Base-by-base conservation (phyloP, 2,329 filamentous ascomycete species). In the Monosporascus sp. region DNA sequence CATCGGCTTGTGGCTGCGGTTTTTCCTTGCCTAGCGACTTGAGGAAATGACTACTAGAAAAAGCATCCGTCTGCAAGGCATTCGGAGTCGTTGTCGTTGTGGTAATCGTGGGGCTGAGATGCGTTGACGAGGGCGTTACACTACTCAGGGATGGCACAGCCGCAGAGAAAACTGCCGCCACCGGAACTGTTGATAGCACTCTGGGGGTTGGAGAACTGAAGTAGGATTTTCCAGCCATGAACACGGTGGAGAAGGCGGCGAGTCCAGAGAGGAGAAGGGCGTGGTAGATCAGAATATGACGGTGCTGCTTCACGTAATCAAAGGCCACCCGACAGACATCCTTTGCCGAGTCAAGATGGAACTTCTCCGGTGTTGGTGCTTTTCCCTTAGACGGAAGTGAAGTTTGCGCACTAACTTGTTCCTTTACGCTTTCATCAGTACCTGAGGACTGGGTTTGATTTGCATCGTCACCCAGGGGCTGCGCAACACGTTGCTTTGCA, bases 11-110 rank as follows among this genome's bases (percentile, higher is more conserved):
- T 43, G 52, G 55, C 47, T 66, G 63, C 4, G 64, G 57, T 35
- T 63, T 71, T 52, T 74, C 74, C 44, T 70, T 71, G 43, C 73
- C 68, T 16, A 76, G 72, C 40, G 73, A 71, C 20, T 74, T 67
- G 37, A 76, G 72, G 20, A 70, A 66, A 37, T 75, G 62, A 48
- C 65, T 68, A 35, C 68, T 72, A 19, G 67, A 63, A 9, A 59
- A 59, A 40, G 59, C 66, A 7, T 65, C 53, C n/a, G 68, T 65
- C 48, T 68, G 65, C 41, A 69, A 56, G 14, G 68, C 61, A 48
- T 66, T 68, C 24, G 68, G 59, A 7, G 64, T 68, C 27, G 67
- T 63, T 5, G 67, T 69, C 27, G 56, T 65, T 2, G 66, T 65
- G 24, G 62, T 57, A 16, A 63, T 67, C 24, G 64, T 52, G 1